Evolutionary conservation across 257 asterid species (phyloP), one percentile per base, ranked within the genome.

Genomic region (Jacaranda copaia): DNA sequence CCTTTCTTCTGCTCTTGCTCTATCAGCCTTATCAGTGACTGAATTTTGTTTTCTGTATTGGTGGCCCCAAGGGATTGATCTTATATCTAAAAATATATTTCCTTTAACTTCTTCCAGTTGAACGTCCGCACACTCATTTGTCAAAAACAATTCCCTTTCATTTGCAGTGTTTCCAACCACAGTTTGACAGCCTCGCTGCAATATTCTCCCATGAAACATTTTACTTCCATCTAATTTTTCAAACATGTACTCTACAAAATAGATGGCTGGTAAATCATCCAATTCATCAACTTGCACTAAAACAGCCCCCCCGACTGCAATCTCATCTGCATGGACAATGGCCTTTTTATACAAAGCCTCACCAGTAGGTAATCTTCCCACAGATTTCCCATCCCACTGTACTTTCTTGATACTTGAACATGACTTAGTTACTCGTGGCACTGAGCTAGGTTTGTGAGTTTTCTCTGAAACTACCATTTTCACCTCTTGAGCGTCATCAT

Each of bases 121-220:
- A 65, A 91, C 63, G 57, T 90, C 88, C 84, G 67, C 75, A 79
- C 99, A 95, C 38, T 88, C 91, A 68, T 91, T 89, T 59, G 89
- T 93, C 88, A 95, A 85, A 86, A 91, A 95, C 38, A 93, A 8
- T 82, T 95, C 99, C 82, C 98, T 89, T 76, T 91, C 97, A 78
- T 87, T 90, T 72, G 90, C 93, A 18, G 99, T 80, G 77, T 95
- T 95, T 80, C 97, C 99, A 63, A 95, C 89, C 77, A 95, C 89
- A 78, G 98, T 95, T 79, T 87, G 85, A 59, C 90, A 85, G 77
- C 97, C 97, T 73, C 84, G 85, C 77, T 85, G 88, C 97, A 93
- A 87, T 84, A 83, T 73, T 77, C 92, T 77, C 69, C 99, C 99
- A 80, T 95, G 98, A 67, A 91, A 85, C 92, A 91, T 87, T 88